Evolutionary conservation across 768 basidiomycete species (phyloP).

Genomic region (Galerina sulciceps): DNA sequence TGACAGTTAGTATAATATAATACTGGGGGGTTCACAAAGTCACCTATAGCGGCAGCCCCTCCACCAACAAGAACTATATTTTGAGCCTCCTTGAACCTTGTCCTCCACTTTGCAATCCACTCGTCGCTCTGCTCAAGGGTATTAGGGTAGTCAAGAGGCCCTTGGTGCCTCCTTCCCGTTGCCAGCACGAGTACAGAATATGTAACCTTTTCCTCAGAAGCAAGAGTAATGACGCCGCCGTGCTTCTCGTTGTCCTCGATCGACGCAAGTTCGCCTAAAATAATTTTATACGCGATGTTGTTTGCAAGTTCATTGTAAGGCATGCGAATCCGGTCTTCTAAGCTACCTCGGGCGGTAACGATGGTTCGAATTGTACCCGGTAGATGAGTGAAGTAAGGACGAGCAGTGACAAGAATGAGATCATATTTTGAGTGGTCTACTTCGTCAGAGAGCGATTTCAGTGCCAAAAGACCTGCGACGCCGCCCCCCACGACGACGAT

Average conservation of each 20-base stretch:
- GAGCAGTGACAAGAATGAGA: constrained; percentile 57
- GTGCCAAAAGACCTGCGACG: constrained; percentile 47
- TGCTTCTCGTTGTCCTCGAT: constrained; percentile 16
- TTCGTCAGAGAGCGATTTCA: constrained; percentile 49
- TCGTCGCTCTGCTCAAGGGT: constrained; percentile 25
- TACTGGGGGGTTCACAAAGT: constrained; percentile 10
- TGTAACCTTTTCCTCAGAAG: constrained; percentile 47
- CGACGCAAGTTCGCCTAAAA: constrained; percentile 16
- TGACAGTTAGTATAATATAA: constrained; percentile 14
- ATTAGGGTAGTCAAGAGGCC: constrained; percentile 49
- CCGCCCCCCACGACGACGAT: constrained; percentile 52
- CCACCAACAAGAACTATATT: constrained; percentile 60
- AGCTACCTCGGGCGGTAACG: constrained; percentile 43
- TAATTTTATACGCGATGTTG: constrained; percentile 3
- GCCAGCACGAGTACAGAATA: constrained; percentile 64
- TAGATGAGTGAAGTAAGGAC: constrained; percentile 53
- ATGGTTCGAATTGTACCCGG: constrained; percentile 56
- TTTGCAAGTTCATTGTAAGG: constrained; percentile 39
- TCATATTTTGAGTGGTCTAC: constrained; percentile 46
- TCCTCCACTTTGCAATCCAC: constrained; percentile 30
- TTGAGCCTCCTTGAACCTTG: constrained; percentile 36
- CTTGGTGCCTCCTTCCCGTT: constrained; percentile 58
- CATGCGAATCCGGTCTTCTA: constrained; percentile 50
- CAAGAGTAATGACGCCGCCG: constrained; percentile 43
- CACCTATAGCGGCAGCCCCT: constrained; percentile 57